phyloP scores from a whole-genome alignment of 768 basidiomycete species.

The Trametes coccinea region DNA sequence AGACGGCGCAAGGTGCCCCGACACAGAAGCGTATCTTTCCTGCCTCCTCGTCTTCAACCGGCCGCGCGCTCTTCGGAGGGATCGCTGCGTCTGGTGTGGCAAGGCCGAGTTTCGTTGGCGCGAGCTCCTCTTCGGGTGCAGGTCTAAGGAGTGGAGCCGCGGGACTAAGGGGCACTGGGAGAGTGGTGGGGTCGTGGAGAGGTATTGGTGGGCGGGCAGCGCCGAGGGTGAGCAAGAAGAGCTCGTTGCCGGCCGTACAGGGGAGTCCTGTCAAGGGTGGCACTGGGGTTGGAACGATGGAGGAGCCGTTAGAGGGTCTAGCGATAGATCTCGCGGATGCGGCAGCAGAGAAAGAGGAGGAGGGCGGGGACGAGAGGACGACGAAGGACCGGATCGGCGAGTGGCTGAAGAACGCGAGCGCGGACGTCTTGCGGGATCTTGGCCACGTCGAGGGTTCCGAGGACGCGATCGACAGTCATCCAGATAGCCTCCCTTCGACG shows the following conservation, averaged over 20 bases:
- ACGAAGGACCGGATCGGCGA: constrained; percentile 16
- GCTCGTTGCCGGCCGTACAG: constrained; percentile 44
- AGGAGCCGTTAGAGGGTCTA: background rate
- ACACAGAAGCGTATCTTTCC: background rate
- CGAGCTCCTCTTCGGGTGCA: no score
- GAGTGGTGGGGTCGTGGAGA: constrained; percentile 3
- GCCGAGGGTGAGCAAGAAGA: constrained; percentile 43
- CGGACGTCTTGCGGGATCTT: constrained; percentile 14
- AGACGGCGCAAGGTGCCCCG: background rate
- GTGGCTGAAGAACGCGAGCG: constrained; percentile 16
- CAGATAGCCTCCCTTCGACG: background rate
- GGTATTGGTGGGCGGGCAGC: constrained; percentile 24
- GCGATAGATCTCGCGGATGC: background rate
- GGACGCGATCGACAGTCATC: background rate
- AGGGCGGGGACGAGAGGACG: background rate
- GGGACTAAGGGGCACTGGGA: background rate
- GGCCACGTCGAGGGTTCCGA: background rate
- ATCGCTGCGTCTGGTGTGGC: background rate
- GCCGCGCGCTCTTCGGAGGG: constrained; percentile 1
- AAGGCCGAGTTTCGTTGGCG: no score
- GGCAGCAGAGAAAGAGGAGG: background rate
- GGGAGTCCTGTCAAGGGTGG: constrained; percentile 48
- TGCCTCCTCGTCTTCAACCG: background rate
- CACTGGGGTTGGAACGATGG: background rate
- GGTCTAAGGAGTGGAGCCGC: no score